A percentile compares a stretch with the other conserved stretches of the same genome.
These are phyloP conservation scores for Cokeromyces recurvatus DNA, from an alignment of 371 early-diverging fungal genomes.

Conservation along the genomic window DNA sequence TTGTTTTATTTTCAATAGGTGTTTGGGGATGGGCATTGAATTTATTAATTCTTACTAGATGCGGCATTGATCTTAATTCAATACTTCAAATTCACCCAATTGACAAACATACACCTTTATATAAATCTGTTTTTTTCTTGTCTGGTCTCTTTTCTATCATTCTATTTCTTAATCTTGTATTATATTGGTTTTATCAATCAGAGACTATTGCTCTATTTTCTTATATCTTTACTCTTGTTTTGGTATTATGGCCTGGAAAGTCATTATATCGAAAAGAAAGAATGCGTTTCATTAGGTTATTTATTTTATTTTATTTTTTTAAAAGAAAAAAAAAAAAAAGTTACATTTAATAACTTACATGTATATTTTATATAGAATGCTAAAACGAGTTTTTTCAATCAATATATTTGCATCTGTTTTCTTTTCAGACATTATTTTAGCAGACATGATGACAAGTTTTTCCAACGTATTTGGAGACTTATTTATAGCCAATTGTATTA, in stretches of 20 bases:
- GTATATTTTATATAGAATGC: too few species aligned
- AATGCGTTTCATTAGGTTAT: slow-evolving; percentile 57
- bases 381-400: slow-evolving; percentile 41
- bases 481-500: slow-evolving; percentile 52
- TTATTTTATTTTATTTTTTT: too few species aligned
- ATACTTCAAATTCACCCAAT: slow-evolving; percentile 48
- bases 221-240: slow-evolving; percentile 44
- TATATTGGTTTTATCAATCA: slow-evolving; percentile 10
- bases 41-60: slow-evolving; percentile 54
- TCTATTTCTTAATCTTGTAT: slow-evolving; percentile 27
- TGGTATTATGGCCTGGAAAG: slow-evolving; percentile 55
- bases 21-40: slow-evolving; percentile 77
- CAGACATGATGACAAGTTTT: slow-evolving; percentile 91
- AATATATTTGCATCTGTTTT: slow-evolving; percentile 57
- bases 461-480: slow-evolving; percentile 85
- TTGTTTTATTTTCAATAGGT: slow-evolving; percentile 69
- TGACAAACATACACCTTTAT: slow-evolving; percentile 29
- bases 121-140: slow-evolving; percentile 43
- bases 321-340: too few species aligned
- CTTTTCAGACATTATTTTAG: slow-evolving; percentile 83
- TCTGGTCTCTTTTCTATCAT: slow-evolving; percentile 31
- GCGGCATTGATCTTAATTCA: slow-evolving; percentile 55
- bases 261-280: slow-evolving; percentile 57
- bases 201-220: slow-evolving; percentile 43
- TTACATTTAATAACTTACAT: too few species aligned